Conservation (phyloP, 306 rosid species). For the Cicer cuneatum region DNA sequence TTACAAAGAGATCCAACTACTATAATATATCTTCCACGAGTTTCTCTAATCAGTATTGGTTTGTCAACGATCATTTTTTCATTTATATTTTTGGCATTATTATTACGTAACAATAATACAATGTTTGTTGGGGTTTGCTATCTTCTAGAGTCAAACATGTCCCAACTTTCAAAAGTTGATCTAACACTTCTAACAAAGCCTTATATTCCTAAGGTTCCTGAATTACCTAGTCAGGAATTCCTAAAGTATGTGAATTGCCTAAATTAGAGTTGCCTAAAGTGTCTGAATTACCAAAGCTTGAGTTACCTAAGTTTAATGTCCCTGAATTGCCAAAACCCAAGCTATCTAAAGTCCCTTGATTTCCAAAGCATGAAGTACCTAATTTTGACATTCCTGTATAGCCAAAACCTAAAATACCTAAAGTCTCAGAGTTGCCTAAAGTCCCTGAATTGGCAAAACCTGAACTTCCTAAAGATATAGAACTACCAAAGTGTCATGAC, state of each 20-base stretch:
- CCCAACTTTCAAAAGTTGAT: conserved; percentile 42
- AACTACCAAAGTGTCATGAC: neutral
- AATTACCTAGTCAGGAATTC: neutral
- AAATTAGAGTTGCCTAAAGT: neutral
- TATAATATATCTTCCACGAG: neutral
- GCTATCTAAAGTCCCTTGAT: neutral
- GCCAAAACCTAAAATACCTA: neutral
- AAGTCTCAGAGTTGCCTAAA: neutral
- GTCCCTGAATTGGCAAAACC: neutral
- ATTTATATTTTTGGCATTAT: conserved; percentile 28
- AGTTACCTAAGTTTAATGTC: neutral
- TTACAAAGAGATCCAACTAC: neutral
- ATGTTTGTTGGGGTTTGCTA: conserved; percentile 43
- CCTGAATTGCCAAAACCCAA: neutral
- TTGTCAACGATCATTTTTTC: conserved; percentile 22
- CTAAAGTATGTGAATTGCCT: neutral
- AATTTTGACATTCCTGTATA: too few species aligned
- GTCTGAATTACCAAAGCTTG: neutral
- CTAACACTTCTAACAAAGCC: conserved; percentile 15
- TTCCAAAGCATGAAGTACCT: neutral
- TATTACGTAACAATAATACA: conserved; percentile 9
- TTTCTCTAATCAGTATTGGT: neutral
- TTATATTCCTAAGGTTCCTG: neutral
- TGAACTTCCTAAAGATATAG: neutral
- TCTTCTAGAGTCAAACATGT: conserved; percentile 41